phyloP scores from a whole-genome alignment of 192 early-diverging fungal genomes.

The Mortierella alpina region DNA sequence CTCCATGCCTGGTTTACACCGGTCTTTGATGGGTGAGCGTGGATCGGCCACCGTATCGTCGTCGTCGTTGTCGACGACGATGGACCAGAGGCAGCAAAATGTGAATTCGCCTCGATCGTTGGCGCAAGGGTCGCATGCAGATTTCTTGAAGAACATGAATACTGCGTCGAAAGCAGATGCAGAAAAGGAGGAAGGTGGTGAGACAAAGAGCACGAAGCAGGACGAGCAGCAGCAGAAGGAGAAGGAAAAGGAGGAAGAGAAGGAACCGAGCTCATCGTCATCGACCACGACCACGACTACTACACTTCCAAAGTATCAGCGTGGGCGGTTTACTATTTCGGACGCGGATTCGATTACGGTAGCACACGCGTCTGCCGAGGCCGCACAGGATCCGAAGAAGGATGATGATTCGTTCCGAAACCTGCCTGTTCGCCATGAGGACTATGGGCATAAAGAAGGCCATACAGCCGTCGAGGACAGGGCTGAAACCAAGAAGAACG shows the following conservation, averaged over 20 bases:
- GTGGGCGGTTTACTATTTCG: conserved; percentile 13
- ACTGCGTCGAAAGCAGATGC: background rate
- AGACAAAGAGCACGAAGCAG: background rate
- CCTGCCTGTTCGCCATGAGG: conserved; percentile 20
- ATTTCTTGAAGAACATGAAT: conserved; percentile 1
- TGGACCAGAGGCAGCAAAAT: background rate
- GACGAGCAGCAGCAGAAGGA: background rate
- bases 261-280: background rate
- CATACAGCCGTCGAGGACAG: background rate
- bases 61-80: background rate
- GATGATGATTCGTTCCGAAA: conserved; percentile 38
- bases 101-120: conserved; percentile 31
- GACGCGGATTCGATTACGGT: background rate
- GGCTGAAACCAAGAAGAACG: background rate
- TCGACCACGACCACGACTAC: background rate
- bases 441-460: conserved; percentile 22
- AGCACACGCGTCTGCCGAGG: background rate
- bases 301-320: conserved; percentile 15
- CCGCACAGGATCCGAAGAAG: conserved; percentile 22
- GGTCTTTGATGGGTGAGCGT: conserved; percentile 35
- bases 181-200: background rate
- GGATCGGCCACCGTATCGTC: background rate
- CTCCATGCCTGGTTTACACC: conserved; percentile 24
- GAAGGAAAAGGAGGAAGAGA: background rate
- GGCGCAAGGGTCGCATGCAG: conserved; percentile 31